Evolutionary conservation across 495 filamentous ascomycete genomes (phyloP).

Genomic region (Lasiosphaeria ovina): DNA sequence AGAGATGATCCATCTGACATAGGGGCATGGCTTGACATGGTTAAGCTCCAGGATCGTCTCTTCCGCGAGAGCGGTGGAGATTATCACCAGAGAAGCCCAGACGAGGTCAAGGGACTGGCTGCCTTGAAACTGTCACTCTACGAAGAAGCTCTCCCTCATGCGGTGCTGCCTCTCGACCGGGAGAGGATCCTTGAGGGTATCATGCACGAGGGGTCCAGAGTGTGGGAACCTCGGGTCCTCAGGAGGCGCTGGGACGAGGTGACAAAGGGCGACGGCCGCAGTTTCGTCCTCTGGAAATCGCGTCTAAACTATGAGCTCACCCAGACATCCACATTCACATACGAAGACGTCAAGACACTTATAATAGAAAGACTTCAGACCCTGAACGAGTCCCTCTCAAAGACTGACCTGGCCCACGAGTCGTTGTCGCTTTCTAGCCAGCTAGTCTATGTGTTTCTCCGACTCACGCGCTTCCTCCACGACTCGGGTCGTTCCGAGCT

Average conservation of each 20-base stretch:
- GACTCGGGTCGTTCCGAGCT: slow-evolving; percentile 82
- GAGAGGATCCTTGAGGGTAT: slow-evolving; percentile 63
- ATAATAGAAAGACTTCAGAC: slow-evolving; percentile 56
- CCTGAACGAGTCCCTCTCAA: slow-evolving; percentile 39
- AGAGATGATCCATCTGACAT: slow-evolving; percentile 64
- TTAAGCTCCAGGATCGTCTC: slow-evolving; percentile 69
- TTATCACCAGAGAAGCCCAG: slow-evolving; percentile 25
- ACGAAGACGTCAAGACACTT: slow-evolving; percentile 57
- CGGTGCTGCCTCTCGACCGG: slow-evolving; percentile 34
- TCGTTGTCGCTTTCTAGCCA: slow-evolving; percentile 41
- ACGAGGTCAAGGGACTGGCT: slow-evolving; percentile 65
- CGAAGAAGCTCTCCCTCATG: slow-evolving; percentile 67
- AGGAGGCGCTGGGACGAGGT: slow-evolving; percentile 63
- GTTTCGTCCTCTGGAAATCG: slow-evolving; percentile 65
- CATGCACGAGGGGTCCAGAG: slow-evolving; percentile 65
- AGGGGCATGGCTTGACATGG: slow-evolving; percentile 70
- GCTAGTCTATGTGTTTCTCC: slow-evolving; percentile 70
- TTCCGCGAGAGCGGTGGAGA: slow-evolving; percentile 43
- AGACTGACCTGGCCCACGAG: slow-evolving; percentile 17
- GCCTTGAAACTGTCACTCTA: slow-evolving; percentile 81
- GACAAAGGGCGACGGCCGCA: slow-evolving; percentile 55
- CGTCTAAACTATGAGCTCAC: slow-evolving; percentile 77
- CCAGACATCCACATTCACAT: slow-evolving; percentile 64
- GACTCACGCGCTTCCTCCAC: slow-evolving; percentile 67
- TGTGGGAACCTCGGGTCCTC: slow-evolving; percentile 69